These are phyloP conservation scores for Fraxinus pennsylvanica DNA, from an alignment of 257 asterid genomes.

Conservation along the genomic window DNA sequence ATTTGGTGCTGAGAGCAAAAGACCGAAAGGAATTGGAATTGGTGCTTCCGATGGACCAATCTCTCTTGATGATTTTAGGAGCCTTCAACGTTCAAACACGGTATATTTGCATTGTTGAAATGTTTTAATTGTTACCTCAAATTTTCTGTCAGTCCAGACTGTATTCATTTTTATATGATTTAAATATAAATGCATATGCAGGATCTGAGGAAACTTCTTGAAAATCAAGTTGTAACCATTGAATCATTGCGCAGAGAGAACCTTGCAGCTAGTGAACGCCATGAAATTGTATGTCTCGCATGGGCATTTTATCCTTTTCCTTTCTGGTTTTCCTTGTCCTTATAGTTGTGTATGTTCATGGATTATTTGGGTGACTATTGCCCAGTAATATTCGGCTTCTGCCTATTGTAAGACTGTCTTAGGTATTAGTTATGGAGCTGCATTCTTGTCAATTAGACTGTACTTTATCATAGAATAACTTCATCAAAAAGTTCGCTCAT, in stretches of 20 bases:
- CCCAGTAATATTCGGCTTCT: neutral
- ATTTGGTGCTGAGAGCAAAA: constrained; percentile 65
- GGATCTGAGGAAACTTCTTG: constrained; percentile 93
- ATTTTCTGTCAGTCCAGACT: constrained; percentile 10
- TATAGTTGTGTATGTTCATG: neutral
- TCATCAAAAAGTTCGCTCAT: neutral
- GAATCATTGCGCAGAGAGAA: constrained; percentile 65
- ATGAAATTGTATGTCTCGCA: constrained; percentile 64
- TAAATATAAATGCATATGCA: constrained; percentile 32
- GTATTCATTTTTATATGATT: constrained; percentile 18
- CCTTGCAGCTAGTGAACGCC: constrained; percentile 64
- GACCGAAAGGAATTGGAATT: constrained; percentile 90
- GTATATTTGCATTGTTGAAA: constrained; percentile 38
- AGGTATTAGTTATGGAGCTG: neutral
- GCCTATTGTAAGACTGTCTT: constrained; percentile 2
- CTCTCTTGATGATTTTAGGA: constrained; percentile 91
- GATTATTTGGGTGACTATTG: constrained; percentile 11
- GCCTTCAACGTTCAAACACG: constrained; percentile 89
- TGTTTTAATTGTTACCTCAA: constrained; percentile 10
- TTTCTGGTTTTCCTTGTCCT: constrained; percentile 8
- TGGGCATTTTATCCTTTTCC: constrained; percentile 14
- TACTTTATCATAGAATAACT: neutral
- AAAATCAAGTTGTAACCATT: constrained; percentile 65
- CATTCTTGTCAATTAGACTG: constrained; percentile 7
- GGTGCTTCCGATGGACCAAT: constrained; percentile 92